phyloP scores from a whole-genome alignment of 257 asterid genomes.

The Agastache rugosa region DNA sequence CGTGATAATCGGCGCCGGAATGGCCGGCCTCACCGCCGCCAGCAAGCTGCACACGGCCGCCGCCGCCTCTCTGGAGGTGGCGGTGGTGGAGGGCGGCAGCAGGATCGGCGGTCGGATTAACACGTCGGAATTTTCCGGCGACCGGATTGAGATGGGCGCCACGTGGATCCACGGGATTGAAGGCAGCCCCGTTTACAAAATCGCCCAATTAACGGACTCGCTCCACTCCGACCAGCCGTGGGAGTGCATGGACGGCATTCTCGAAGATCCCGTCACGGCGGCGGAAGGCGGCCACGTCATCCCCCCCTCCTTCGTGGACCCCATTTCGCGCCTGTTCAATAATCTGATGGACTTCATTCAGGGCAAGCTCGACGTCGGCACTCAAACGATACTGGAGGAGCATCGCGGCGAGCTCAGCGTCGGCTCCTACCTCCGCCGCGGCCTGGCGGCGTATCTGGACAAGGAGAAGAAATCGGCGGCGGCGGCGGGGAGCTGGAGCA shows the following conservation, averaged over 20 bases:
- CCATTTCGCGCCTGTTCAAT: conserved; percentile 58
- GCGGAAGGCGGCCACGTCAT: conserved; percentile 74
- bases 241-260: conserved; percentile 76
- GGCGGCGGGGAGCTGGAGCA: conserved; percentile 52
- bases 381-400: conserved; percentile 4
- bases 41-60: conserved; percentile 63
- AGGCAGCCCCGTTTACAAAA: conserved; percentile 75
- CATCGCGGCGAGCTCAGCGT: conserved; percentile 42
- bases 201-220: conserved; percentile 53
- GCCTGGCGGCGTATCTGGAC: conserved; percentile 61
- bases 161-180: conserved; percentile 96
- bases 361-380: conserved; percentile 40
- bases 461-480: conserved; percentile 32
- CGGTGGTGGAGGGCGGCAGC: conserved; percentile 74
- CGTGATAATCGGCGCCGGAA: conserved; percentile 91
- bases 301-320: conserved; percentile 56
- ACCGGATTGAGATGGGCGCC: conserved; percentile 84
- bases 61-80: conserved; percentile 52
- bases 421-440: conserved; percentile 66
- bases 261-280: conserved; percentile 55
- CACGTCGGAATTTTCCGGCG: conserved; percentile 74
- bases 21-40: conserved; percentile 90
- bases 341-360: conserved; percentile 73
- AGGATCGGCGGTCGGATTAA: conserved; percentile 88
- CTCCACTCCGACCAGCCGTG: conserved; percentile 69